phyloP scores from a whole-genome alignment of 179 eudicot genomes.

The Beta macrorhiza region DNA sequence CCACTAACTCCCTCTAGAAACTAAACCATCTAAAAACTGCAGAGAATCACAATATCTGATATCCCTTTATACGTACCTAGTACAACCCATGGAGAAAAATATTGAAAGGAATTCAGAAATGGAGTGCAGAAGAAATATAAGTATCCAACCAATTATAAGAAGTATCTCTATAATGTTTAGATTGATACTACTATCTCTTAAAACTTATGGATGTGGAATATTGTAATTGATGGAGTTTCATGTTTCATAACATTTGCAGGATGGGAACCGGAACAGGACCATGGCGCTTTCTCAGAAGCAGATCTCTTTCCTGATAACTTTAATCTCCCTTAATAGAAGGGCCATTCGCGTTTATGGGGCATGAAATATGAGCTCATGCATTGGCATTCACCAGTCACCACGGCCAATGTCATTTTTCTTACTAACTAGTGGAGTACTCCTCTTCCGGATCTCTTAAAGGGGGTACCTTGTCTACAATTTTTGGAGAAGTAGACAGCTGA shows the following conservation, averaged over 20 bases:
- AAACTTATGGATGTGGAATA: too few species aligned
- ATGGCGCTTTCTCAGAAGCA: slow-evolving; percentile 64
- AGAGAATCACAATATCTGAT: too few species aligned
- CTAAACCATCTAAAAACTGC: too few species aligned
- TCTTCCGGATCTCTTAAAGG: neutral
- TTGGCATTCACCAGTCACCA: neutral
- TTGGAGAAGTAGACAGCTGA: neutral
- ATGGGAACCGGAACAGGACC: slow-evolving; percentile 95
- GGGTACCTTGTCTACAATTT: neutral
- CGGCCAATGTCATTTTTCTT: neutral
- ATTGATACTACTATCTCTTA: too few species aligned
- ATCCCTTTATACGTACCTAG: too few species aligned
- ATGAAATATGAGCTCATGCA: neutral
- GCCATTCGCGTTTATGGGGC: neutral
- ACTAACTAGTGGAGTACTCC: neutral
- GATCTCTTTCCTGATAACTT: slow-evolving; percentile 5
- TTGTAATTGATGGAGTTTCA: neutral
- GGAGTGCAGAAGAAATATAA: too few species aligned
- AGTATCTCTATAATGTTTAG: too few species aligned
- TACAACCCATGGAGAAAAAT: too few species aligned
- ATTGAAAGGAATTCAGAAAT: too few species aligned
- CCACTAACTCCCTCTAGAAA: too few species aligned
- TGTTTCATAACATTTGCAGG: slow-evolving; percentile 34
- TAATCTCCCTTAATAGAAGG: neutral
- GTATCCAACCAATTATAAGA: too few species aligned